Evolutionary conservation across 2,329 filamentous ascomycete species (phyloP).

Genomic region (Ceratocystis alfenasii): DNA sequence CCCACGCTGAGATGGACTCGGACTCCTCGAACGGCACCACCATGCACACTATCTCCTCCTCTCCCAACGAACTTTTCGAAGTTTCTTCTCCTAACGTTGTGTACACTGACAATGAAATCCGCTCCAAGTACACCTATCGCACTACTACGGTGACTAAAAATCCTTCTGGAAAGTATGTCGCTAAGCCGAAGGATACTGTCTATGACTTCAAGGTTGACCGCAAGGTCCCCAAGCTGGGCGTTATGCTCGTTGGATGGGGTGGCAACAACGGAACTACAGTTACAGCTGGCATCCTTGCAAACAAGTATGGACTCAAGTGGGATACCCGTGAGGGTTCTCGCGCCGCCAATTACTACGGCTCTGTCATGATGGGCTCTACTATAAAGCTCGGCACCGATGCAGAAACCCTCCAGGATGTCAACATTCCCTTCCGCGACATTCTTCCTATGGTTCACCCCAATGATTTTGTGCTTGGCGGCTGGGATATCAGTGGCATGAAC

Average conservation of each 20-base stretch:
- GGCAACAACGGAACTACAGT: slow-evolving; percentile 98
- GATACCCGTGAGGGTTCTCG: slow-evolving; percentile 83
- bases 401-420: slow-evolving; percentile 76
- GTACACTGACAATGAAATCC: slow-evolving; percentile 81
- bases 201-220: slow-evolving; percentile 98
- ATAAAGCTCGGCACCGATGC: slow-evolving; percentile 88
- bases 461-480: slow-evolving; percentile 86
- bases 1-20: slow-evolving; percentile 60
- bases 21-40: slow-evolving; percentile 41
- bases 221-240: slow-evolving; percentile 79
- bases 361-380: slow-evolving; percentile 91
- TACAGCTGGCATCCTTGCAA: slow-evolving; percentile 92
- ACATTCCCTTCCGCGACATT: slow-evolving; percentile 89
- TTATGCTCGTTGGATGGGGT: slow-evolving; percentile 97
- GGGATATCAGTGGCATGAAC: slow-evolving; percentile 92
- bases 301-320: slow-evolving; percentile 76
- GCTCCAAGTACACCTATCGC: slow-evolving; percentile 90
- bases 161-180: slow-evolving; percentile 62
- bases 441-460: slow-evolving; percentile 96
- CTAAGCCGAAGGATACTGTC: slow-evolving; percentile 72
- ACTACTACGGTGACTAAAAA: slow-evolving; percentile 71
- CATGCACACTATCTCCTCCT: slow-evolving; percentile 28
- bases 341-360: slow-evolving; percentile 94
- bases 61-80: slow-evolving; percentile 54
- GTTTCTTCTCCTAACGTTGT: slow-evolving; percentile 86